Evolutionary conservation across 2,329 filamentous ascomycete species (phyloP).

Genomic region (Graphilbum sp.): DNA sequence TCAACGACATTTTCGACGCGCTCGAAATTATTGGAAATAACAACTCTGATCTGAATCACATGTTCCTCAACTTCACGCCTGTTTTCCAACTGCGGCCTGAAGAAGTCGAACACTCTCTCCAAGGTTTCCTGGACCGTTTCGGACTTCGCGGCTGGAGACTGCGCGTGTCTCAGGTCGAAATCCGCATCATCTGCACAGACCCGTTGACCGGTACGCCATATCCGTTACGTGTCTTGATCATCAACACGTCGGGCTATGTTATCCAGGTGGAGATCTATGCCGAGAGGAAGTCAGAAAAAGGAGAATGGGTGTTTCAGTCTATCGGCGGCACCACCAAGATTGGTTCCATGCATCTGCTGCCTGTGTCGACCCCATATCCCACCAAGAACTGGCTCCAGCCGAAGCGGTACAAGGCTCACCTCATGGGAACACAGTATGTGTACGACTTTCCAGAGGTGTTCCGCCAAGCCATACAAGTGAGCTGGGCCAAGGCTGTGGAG

Average conservation of each 20-base stretch:
- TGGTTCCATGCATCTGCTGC: constrained; percentile 83
- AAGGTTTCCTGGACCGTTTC: constrained; percentile 91
- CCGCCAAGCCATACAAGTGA: constrained; percentile 93
- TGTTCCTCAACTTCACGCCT: constrained; percentile 99
- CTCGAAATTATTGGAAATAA: constrained; percentile 98
- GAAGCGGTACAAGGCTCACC: constrained; percentile 97
- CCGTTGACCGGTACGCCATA: constrained; percentile 68
- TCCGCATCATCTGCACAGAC: constrained; percentile 95
- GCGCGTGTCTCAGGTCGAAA: constrained; percentile 92
- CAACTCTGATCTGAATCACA: constrained; percentile 97
- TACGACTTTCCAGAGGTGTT: constrained; percentile 99
- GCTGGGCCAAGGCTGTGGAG: constrained; percentile 63
- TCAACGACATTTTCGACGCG: constrained; percentile 95
- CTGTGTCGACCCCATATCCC: constrained; percentile 82
- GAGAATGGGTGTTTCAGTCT: constrained; percentile 96
- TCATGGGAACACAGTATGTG: constrained; percentile 98
- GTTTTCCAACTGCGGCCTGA: constrained; percentile 83
- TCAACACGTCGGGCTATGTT: constrained; percentile 95
- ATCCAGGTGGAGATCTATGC: constrained; percentile 96
- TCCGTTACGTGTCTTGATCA: constrained; percentile 90
- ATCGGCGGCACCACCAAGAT: constrained; percentile 92
- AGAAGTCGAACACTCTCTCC: constrained; percentile 84
- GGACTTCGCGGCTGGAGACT: constrained; percentile 90
- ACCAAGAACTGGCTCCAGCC: constrained; percentile 98
- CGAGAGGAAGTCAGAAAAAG: constrained; percentile 95